Percentiles rank a stretch among this genome's conserved stretches.
Evolutionary conservation across 306 rosid species (phyloP).

Genomic region (Malus domestica): DNA sequence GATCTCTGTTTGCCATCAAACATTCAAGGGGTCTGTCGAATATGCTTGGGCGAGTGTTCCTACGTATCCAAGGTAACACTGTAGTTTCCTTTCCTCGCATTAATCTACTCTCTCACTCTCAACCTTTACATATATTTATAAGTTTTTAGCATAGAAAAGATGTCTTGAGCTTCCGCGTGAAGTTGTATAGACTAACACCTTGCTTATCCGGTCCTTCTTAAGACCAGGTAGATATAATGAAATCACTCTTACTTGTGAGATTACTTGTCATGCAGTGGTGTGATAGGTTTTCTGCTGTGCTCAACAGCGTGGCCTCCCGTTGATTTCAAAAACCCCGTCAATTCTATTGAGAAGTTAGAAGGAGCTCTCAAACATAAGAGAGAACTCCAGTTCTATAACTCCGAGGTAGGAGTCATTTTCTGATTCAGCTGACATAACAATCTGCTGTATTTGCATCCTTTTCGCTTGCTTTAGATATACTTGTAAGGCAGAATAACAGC

Average conservation of each 20-base stretch:
- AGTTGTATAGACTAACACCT: neutral
- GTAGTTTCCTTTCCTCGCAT: neutral
- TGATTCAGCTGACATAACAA: neutral
- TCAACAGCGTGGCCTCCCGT: constrained; percentile 78
- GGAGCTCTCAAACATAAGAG: constrained; percentile 68
- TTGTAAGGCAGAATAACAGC: neutral
- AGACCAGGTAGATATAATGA: neutral
- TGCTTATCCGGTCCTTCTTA: neutral
- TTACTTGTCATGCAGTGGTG: constrained; percentile 54
- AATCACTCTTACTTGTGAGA: neutral
- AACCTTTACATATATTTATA: neutral
- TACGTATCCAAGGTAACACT: constrained; percentile 76
- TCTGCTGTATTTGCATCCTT: neutral
- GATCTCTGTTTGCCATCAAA: constrained; percentile 62
- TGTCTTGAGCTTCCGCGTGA: neutral
- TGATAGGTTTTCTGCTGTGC: constrained; percentile 86
- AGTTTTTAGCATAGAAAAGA: neutral
- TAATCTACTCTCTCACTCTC: neutral
- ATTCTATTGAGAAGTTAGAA: constrained; percentile 77
- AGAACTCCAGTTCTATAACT: constrained; percentile 81
- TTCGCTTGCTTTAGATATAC: neutral
- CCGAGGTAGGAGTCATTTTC: constrained; percentile 45
- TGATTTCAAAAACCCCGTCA: constrained; percentile 76
- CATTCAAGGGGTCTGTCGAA: constrained; percentile 77
- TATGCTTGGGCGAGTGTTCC: constrained; percentile 98